Evolutionary conservation across 2,329 filamentous ascomycete genomes (phyloP).

Genomic region (Endocalyx cinctus): DNA sequence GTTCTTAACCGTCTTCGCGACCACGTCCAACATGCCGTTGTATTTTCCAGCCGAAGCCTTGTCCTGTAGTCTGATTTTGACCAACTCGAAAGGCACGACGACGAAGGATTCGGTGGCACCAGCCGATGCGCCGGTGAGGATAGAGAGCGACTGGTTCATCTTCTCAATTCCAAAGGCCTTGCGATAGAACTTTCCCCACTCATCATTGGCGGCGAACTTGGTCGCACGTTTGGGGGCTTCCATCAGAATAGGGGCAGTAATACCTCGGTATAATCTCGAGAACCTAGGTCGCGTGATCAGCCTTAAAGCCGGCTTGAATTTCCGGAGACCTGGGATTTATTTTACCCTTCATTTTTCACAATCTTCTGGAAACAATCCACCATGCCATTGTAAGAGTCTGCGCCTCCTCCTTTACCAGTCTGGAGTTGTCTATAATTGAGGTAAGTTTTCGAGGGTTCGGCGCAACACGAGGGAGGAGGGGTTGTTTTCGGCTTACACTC

Average conservation of each 20-base stretch:
- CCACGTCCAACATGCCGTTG: slow-evolving; percentile 74
- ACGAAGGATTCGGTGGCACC: slow-evolving; percentile 96
- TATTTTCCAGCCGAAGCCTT: slow-evolving; percentile 88
- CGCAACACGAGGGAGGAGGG: too few relatives aligned
- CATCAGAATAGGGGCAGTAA: slow-evolving; percentile 94
- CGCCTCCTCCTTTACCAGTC: slow-evolving; percentile 65
- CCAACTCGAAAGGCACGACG: slow-evolving; percentile 82
- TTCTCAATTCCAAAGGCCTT: slow-evolving; percentile 76
- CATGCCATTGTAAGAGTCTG: slow-evolving; percentile 94
- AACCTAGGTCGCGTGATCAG: slow-evolving; percentile 47
- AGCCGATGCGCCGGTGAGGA: slow-evolving; percentile 89
- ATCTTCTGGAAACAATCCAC: slow-evolving; percentile 98
- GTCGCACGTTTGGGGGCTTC: slow-evolving; percentile 85
- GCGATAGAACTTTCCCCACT: slow-evolving; percentile 94
- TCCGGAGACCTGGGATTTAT: slow-evolving; percentile 5
- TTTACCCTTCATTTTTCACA: slow-evolving; percentile 87
- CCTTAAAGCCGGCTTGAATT: not conserved
- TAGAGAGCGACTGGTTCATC: slow-evolving; percentile 87
- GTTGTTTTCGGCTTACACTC: slow-evolving; percentile 63
- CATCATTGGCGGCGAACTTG: slow-evolving; percentile 98
- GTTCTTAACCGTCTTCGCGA: slow-evolving; percentile 73
- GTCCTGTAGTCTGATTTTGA: slow-evolving; percentile 98
- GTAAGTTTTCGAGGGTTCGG: too few relatives aligned
- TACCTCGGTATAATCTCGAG: slow-evolving; percentile 91
- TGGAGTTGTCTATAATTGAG: slow-evolving; percentile 69